Base-by-base conservation (phyloP, 352 stramenopile genomes). In the Sclerospora graminicola region DNA sequence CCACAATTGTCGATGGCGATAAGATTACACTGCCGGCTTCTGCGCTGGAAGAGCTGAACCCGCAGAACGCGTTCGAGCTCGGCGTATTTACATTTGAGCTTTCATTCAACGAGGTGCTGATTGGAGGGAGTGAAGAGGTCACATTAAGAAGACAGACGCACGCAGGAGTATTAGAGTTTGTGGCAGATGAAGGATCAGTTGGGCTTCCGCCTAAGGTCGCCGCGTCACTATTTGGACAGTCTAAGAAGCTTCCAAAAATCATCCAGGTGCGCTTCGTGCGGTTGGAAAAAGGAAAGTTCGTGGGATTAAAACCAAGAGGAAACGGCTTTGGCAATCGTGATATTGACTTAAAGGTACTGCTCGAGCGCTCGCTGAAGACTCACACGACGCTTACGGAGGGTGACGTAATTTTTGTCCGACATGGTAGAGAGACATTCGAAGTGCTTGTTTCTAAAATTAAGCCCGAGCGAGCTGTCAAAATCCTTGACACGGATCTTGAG, bases 61-160 rank as follows among this genome's bases (percentile, higher is more conserved):
- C 75, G 6, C 75, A 88, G 60, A 65, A 82, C 48, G 77, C 77
- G 14, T 66, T 86, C 32, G 76, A 90, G 47, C 48, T 81, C 1
- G 70, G 77, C 38, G 80, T 84, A 18, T 82, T 94, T 35, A 89
- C 72, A 10, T 92, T 94, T 41, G 76, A 89, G 51, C 51, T 94
- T 41, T 78, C 60, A 15, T 69, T 62, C 11, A 16, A 38, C 8
- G 43, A 48, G 1, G 14, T 39, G 4, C 10, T n/a, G 2, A 1
- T 13, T 6, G 20, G 11, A 21, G 4, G 2, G 10, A 15, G 11
- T 16, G 31, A 21, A 34, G 41, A 37, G 15, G n/a, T 4, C 5
- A 32, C 10, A 45, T 1, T 18, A 9, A 35, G 18, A 40, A 51
- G 39, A 30, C 63, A 58, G 35, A 92, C 80, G 1, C 76, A 92